These are phyloP conservation scores for Bisporella sp. DNA, from an alignment of 2,329 filamentous ascomycete species.

Conservation along the genomic window DNA sequence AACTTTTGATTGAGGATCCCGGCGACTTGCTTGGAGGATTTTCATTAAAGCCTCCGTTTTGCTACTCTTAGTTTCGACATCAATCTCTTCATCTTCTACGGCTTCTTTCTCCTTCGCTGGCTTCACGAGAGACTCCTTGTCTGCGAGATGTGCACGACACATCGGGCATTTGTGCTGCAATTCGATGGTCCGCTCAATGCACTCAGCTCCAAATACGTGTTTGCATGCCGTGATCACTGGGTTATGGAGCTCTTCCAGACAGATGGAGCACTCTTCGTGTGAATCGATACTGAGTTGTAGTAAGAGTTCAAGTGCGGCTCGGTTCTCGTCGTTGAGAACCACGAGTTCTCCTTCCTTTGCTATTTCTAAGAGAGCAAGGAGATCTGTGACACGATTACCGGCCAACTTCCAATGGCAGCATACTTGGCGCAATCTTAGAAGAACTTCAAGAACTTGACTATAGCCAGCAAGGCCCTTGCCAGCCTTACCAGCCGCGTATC, in stretches of 20 bases:
- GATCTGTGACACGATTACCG: constrained; percentile 63
- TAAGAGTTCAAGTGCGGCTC: constrained; percentile 64
- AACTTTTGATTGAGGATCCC: constrained; percentile 58
- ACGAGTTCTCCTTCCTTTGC: constrained; percentile 47
- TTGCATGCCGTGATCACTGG: constrained; percentile 83
- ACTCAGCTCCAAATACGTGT: constrained; percentile 69
- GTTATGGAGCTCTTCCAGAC: constrained; percentile 62
- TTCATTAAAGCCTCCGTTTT: constrained; percentile 76
- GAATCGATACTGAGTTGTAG: constrained; percentile 71
- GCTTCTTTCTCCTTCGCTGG: constrained; percentile 51
- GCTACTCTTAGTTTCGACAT: constrained; percentile 63
- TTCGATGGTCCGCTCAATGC: constrained; percentile 68
- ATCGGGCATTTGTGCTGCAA: constrained; percentile 77
- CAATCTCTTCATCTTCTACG: constrained; percentile 42
- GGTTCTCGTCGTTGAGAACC: constrained; percentile 64
- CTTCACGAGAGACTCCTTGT: constrained; percentile 55
- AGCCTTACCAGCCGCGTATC: constrained; percentile 44
- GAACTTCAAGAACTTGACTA: constrained; percentile 69
- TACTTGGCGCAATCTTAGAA: constrained; percentile 76
- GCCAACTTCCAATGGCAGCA: constrained; percentile 88
- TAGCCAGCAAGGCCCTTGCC: constrained; percentile 48
- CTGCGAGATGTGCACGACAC: constrained; percentile 64
- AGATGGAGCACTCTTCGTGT: constrained; percentile 78
- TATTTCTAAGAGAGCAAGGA: constrained; percentile 62
- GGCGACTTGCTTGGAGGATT: constrained; percentile 64